Evolutionary conservation across 164 flowering plant species (phyloP).

Genomic region (Macadamia tetraphylla): DNA sequence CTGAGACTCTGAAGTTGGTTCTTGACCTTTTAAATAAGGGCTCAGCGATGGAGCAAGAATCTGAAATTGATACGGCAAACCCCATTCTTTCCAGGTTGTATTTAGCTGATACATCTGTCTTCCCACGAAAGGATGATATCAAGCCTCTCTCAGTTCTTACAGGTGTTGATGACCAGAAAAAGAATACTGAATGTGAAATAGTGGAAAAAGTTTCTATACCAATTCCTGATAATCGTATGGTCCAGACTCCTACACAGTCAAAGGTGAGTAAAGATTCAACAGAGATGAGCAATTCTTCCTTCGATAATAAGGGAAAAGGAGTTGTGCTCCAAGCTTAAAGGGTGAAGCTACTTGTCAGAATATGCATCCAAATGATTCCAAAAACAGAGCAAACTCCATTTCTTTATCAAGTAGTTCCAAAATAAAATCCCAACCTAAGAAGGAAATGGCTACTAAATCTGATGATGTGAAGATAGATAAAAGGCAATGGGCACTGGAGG

Average conservation of each 20-base stretch:
- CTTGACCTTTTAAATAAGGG: conserved; percentile 56
- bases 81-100: conserved; percentile 86
- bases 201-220: conserved; percentile 14
- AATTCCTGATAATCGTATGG: conserved; percentile 5
- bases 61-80: conserved; percentile 30
- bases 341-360: conserved; percentile 22
- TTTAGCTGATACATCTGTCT: conserved; percentile 87
- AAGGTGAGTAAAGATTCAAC: conserved; percentile 13
- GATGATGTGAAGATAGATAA: conserved; percentile 53
- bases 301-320: conserved; percentile 23
- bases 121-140: conserved; percentile 77
- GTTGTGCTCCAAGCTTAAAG: conserved; percentile 19
- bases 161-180: conserved; percentile 20
- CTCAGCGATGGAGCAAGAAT: conserved; percentile 23
- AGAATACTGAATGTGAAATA: conserved; percentile 19
- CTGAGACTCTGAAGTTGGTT: conserved; percentile 80
- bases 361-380: conserved; percentile 12
- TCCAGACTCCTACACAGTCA: conserved; percentile 8
- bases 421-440: conserved; percentile 15
- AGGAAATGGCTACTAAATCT: conserved; percentile 38
- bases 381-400: conserved; percentile 15
- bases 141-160: conserved; percentile 57
- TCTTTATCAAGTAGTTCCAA: conserved; percentile 30
- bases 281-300: conserved; percentile 18
- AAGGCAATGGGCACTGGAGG: conserved; percentile 89